phyloP scores from a whole-genome alignment of 2,329 filamentous ascomycete species.

The Pseudogymnoascus sp. region DNA sequence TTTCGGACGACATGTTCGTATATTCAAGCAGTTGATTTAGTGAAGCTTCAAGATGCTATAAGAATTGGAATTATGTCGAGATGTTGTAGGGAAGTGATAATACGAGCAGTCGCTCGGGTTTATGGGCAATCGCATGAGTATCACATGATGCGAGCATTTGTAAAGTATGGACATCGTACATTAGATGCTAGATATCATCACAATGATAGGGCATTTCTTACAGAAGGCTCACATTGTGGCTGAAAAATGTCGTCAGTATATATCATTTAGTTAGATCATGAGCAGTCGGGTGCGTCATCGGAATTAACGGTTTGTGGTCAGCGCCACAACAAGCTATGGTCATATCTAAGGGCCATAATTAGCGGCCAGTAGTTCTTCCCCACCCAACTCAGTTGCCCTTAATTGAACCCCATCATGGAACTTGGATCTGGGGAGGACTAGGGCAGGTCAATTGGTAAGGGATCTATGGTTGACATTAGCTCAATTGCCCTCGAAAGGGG shows the following conservation, averaged over 20 bases:
- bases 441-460: conserved; percentile 2
- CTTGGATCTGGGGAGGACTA: conserved; percentile 10
- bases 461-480: conserved; percentile 5
- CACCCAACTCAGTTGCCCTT: not conserved
- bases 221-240: not conserved
- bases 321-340: not conserved
- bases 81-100: conserved; percentile 2
- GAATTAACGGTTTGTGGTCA: not conserved
- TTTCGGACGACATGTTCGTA: conserved; percentile 9
- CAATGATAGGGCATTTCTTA: conserved; percentile 3
- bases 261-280: conserved; percentile 4
- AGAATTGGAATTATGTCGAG: conserved; percentile 5
- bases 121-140: not conserved
- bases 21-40: conserved; percentile 2
- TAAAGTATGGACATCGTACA: not conserved
- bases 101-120: not conserved
- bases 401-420: conserved; percentile 2
- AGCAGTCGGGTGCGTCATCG: not conserved
- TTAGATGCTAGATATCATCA: conserved; percentile 10
- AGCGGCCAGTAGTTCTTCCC: not conserved
- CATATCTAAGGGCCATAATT: not conserved
- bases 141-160: conserved; percentile 3
- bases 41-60: not conserved
- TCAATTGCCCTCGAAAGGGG: conserved; percentile 7
- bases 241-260: conserved; percentile 1